These are phyloP conservation scores for Microascus cirrosus DNA, from an alignment of 2,329 filamentous ascomycete genomes.

Conservation along the genomic window DNA sequence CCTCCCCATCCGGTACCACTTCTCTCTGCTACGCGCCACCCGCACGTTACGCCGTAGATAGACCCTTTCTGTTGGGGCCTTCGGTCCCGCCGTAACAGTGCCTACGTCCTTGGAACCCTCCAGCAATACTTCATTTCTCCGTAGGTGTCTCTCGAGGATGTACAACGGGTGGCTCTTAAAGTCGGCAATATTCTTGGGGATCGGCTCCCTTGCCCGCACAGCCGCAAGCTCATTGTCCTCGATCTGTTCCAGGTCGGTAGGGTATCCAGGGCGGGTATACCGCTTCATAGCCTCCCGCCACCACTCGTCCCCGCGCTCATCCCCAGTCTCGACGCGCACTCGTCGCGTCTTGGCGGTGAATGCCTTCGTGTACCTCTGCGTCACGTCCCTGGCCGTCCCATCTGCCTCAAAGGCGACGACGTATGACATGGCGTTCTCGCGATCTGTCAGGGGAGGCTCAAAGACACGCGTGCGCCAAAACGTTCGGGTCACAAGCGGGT, in stretches of 20 bases:
- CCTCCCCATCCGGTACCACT: slow-evolving; percentile 82
- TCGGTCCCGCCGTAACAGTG: slow-evolving; percentile 59
- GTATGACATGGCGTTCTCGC: slow-evolving; percentile 68
- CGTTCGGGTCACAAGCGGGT: slow-evolving; percentile 68
- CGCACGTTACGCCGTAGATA: slow-evolving; percentile 77
- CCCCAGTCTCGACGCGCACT: slow-evolving; percentile 57
- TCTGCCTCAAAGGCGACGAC: slow-evolving; percentile 78
- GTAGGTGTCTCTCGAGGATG: slow-evolving; percentile 75
- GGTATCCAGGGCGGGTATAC: slow-evolving; percentile 26
- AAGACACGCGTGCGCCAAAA: slow-evolving; percentile 66
- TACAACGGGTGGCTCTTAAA: slow-evolving; percentile 80
- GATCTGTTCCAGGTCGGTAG: slow-evolving; percentile 64
- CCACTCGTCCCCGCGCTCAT: slow-evolving; percentile 38
- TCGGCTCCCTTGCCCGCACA: slow-evolving; percentile 63
- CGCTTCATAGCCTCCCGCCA: slow-evolving; percentile 38
- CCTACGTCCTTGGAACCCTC: slow-evolving; percentile 61
- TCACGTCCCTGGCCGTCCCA: slow-evolving; percentile 72
- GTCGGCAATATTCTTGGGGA: slow-evolving; percentile 77
- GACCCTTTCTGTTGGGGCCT: slow-evolving; percentile 58
- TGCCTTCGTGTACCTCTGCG: slow-evolving; percentile 73
- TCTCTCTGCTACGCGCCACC: slow-evolving; percentile 65
- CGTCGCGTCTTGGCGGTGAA: slow-evolving; percentile 86
- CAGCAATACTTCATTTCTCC: slow-evolving; percentile 70
- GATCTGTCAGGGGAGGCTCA: slow-evolving; percentile 73
- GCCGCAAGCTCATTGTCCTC: slow-evolving; percentile 68